Conservation (phyloP, 169 alveolate genomes). For the Plasmodium relictum region DNA sequence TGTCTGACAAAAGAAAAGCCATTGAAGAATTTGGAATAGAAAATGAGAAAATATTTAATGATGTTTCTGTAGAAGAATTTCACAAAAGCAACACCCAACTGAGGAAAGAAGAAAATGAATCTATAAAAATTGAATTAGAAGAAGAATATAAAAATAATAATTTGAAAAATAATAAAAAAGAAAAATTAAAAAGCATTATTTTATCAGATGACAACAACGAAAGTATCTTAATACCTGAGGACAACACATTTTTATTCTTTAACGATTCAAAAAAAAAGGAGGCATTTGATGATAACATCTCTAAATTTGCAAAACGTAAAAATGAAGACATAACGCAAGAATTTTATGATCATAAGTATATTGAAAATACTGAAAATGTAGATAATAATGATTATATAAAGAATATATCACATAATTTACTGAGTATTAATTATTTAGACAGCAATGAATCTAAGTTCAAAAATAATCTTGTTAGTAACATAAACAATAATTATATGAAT, state of each 20-base stretch:
- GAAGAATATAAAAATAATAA: slow-evolving; percentile 57
- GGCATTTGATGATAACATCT: neutral
- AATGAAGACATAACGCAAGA: too few species aligned
- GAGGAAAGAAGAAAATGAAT: slow-evolving; percentile 40
- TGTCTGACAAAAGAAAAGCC: slow-evolving; percentile 77
- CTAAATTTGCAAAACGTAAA: too few species aligned
- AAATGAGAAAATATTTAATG: slow-evolving; percentile 33
- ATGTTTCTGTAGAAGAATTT: slow-evolving; percentile 57
- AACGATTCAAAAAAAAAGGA: slow-evolving; percentile 3
- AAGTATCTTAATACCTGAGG: slow-evolving; percentile 66
- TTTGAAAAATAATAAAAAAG: slow-evolving; percentile 8
- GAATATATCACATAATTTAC: too few species aligned
- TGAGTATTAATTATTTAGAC: too few species aligned
- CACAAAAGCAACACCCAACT: slow-evolving; percentile 71
- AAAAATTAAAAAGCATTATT: slow-evolving; percentile 34
- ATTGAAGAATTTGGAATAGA: slow-evolving; percentile 65
- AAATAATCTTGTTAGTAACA: too few species aligned
- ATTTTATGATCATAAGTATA: too few species aligned
- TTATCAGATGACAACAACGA: slow-evolving; percentile 15
- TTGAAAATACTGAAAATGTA: too few species aligned
- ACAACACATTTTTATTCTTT: slow-evolving; percentile 38
- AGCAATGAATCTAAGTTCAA: too few species aligned
- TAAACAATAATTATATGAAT: too few species aligned
- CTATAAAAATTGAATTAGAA: slow-evolving; percentile 34
- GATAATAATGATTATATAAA: too few species aligned